Evolutionary conservation across 108 stramenopile species (phyloP), one percentile per base, ranked within the genome.

Genomic region (Stephanodiscus triporus): DNA sequence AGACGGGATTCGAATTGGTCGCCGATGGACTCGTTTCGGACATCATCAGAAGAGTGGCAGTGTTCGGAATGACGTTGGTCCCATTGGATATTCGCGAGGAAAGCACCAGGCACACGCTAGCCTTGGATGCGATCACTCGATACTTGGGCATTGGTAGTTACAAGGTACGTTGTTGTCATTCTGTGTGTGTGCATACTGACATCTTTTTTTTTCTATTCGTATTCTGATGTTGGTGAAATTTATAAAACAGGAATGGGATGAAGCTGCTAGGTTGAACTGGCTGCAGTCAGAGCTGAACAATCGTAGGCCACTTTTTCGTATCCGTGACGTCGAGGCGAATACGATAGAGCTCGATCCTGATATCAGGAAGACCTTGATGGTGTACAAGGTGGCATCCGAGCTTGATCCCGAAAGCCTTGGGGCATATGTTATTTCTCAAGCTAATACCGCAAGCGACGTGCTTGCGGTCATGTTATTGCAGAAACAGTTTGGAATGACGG

Each of bases 61-160:
- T 85, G 23, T 99, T 99, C 80, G 98, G 98, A 7, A 70, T 95
- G 66, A 95, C 93, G 23, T 80, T 99, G 61, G 89, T 96, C 13
- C 97, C 95, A 3, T 81, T 99, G 61, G 98, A 99, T 76, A 91
- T 99, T 26, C 95, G 98, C 16, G 96, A 99, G 76, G 98, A 99
- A 70, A 94, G 92, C 22, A 93, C 91, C 51, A 84, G 84, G 50
- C 98, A 99, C 76, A 92, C 91, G 1, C 70, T 86, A 66, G 97
- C 96, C 10, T 69, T 99, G 63, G 98, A 98, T 77, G 95, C 97
- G 8, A 93, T 99, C 63, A 97, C 97, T 9, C 85, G 89, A 49
- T 86, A 91, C 73, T 76, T 98, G 42, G 98, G 97, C 2, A 83
- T 97, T 22, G 98, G 98, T 7, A 90, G 92, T 23, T 97, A 96